phyloP scores from a whole-genome alignment of 2,329 filamentous ascomycete species.

The Colletotrichum incanum region DNA sequence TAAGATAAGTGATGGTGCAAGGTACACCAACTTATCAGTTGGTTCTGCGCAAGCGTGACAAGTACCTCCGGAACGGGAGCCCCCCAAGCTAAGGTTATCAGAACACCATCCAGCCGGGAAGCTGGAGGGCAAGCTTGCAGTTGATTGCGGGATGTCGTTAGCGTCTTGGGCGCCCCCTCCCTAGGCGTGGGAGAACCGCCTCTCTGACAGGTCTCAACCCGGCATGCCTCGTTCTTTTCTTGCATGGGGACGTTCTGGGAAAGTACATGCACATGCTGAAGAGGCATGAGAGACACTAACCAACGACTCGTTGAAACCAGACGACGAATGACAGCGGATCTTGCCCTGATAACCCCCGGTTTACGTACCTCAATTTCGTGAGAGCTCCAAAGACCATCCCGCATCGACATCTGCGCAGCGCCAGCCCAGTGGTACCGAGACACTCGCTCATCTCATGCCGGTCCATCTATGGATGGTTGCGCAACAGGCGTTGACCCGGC shows the following conservation, averaged over 20 bases:
- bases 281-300: constrained; percentile 7
- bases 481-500: not conserved
- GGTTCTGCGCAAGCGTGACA: not conserved
- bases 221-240: not conserved
- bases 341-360: constrained; percentile 35
- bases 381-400: constrained; percentile 35
- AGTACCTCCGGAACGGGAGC: not conserved
- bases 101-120: constrained; percentile 11
- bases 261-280: not conserved
- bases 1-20: constrained; percentile 27
- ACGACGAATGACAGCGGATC: constrained; percentile 44
- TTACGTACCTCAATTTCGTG: constrained; percentile 59
- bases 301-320: constrained; percentile 44
- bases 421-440: not conserved
- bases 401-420: constrained; percentile 26
- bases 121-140: constrained; percentile 10
- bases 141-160: constrained; percentile 35
- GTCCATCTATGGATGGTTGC: not conserved
- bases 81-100: constrained; percentile 32
- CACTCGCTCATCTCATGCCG: not conserved
- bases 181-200: constrained; percentile 20
- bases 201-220: constrained; percentile 6
- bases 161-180: constrained; percentile 29
- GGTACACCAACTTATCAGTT: constrained; percentile 35
- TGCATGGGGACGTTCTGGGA: not conserved